Evolutionary conservation across 2,329 filamentous ascomycete species (phyloP), one percentile per base, ranked within the genome.

Genomic region (Xylariaceae sp.): DNA sequence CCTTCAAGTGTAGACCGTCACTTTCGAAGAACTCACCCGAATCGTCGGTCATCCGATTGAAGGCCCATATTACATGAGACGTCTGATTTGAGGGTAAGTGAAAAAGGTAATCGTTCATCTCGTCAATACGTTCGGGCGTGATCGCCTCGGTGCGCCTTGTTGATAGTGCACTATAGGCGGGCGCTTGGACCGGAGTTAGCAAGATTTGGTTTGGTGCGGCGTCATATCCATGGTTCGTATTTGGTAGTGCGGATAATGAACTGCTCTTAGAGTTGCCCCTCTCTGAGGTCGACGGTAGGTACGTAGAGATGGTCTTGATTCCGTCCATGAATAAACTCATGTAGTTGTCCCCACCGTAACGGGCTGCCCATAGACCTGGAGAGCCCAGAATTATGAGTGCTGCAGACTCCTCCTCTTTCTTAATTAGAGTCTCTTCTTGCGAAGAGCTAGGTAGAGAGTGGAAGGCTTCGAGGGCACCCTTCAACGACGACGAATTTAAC

Each of bases 321-420:
- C 75, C 70, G 27, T 72, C 66, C 50, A 73, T 73, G 66, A 82
- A 84, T 1, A 69, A 57, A 23, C 72, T 66, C 16, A 80, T 67
- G 54, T 74, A 77, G 35, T 72, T 72, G 16, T 75, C 70, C n/a
- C 72, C 73, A 13, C 78, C 72, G 66, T 81, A 75, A 46, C 77
- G 73, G 24, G 81, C 79, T 63, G 82, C 75, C 78, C 78, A 84
- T 18, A 84, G 67, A 2, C 82, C 83, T 2, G 76, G 74, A 30
- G 78, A 75, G 2, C 83, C 82, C 26, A 84, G 62, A 2, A 85
- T 61, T 18, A 85, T 66, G 40, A 83, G 60, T 15, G 74, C 74
- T 6, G 80, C 72, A 16, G 72, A 68, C n/a, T 64, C 50, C 9
- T 66, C 62, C 15, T 58, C 53, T 15, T 60, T 63, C 16, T 62